These are phyloP conservation scores for Apostasia shenzhenica DNA, from an alignment of 106 monocot genomes.

Conservation along the genomic window DNA sequence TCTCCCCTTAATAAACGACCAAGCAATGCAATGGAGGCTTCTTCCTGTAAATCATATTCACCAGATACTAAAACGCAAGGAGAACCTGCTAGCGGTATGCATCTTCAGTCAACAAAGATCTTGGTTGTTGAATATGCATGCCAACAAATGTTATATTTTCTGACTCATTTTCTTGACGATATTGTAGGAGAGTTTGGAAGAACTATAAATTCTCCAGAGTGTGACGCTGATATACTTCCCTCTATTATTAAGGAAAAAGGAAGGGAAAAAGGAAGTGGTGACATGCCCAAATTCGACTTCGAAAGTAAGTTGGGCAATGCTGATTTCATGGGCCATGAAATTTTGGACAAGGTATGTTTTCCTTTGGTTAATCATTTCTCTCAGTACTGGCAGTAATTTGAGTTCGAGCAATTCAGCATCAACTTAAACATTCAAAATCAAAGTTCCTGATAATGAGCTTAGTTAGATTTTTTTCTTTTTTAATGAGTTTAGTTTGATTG, in stretches of 20 bases:
- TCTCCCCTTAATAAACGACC: constrained; percentile 9
- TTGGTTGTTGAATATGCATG: not conserved
- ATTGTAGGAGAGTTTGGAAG: constrained; percentile 20
- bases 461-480: too few relatives aligned
- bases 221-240: constrained; percentile 4
- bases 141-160: not conserved
- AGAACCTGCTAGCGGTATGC: constrained; percentile 20
- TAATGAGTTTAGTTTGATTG: too few relatives aligned
- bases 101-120: not conserved
- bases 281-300: not conserved
- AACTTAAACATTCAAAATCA: too few relatives aligned
- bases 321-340: constrained; percentile 11
- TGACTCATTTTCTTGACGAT: constrained; percentile 10
- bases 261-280: not conserved
- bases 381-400: too few relatives aligned
- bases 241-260: constrained; percentile 12
- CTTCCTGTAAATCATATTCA: not conserved
- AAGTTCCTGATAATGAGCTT: too few relatives aligned
- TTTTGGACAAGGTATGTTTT: constrained; percentile 19
- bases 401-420: too few relatives aligned
- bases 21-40: not conserved
- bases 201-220: constrained; percentile 12
- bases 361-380: too few relatives aligned
- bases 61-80: constrained; percentile 1
- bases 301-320: constrained; percentile 5